These are phyloP conservation scores for Ophiostoma australiae DNA, from an alignment of 2,329 filamentous ascomycete species.

Conservation along the genomic window DNA sequence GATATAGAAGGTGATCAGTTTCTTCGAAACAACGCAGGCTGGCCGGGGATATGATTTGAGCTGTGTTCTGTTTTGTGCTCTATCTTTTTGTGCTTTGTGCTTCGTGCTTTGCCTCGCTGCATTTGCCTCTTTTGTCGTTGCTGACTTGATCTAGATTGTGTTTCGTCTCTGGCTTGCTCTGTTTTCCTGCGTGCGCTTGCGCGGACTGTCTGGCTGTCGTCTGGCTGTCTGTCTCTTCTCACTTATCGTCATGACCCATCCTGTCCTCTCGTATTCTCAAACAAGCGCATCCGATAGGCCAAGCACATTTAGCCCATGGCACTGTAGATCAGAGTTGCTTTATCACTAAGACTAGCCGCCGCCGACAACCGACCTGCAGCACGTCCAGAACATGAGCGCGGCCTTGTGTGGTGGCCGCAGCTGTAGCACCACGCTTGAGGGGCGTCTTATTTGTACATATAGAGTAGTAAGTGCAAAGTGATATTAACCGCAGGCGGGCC, in stretches of 20 bases:
- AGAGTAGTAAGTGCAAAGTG: background rate
- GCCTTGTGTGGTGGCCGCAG: background rate
- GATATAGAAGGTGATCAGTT: background rate
- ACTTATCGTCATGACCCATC: background rate
- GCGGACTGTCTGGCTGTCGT: too few relatives aligned
- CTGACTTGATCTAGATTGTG: background rate
- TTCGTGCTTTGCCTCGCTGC: background rate
- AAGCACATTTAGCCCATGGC: background rate
- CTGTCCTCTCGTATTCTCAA: constrained; percentile 7
- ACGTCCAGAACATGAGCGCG: background rate
- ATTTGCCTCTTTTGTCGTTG: background rate
- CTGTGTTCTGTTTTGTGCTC: too few relatives aligned
- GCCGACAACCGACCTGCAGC: background rate
- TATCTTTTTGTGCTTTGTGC: background rate
- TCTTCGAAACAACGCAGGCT: background rate
- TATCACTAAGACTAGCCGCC: background rate
- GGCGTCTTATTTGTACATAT: background rate
- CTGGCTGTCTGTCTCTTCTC: background rate
- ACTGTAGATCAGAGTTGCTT: background rate
- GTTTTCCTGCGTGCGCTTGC: background rate
- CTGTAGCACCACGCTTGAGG: background rate
- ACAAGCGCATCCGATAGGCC: constrained; percentile 6
- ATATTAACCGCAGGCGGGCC: background rate
- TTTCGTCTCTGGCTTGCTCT: background rate
- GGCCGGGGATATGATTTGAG: background rate